Base-by-base conservation (phyloP, 768 basidiomycete genomes). In the Leucocoprinus sp. region DNA sequence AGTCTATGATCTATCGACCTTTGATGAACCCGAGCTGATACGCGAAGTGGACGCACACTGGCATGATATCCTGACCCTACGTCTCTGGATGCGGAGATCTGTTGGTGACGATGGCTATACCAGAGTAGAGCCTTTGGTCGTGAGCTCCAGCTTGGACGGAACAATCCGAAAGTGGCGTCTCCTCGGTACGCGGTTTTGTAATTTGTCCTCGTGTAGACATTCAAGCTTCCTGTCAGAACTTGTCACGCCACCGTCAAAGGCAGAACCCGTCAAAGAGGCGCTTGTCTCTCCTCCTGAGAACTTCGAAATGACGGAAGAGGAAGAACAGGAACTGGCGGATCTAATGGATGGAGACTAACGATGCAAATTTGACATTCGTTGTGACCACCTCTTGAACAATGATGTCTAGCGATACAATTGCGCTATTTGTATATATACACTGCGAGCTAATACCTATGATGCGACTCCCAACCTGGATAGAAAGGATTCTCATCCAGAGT, bases 161-260 rank as follows among this genome's bases (percentile, higher is more conserved):
- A 96, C 93, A 17, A 69, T 98, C 39, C 72, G 93, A 51, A 80
- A 78, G 57, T 98, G 93, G 93, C 76, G 69, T 56, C 64, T 93
- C 40, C 65, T 74, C 64, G 84, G 79, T 81, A 58, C 50, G 63
- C 54, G 19, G 37, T 24, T 21, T 23, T 22, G n/a, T 17, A 42
- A n/a, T n/a, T 36, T 28, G 37, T 45, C 45, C 2, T 23, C 23
- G 2, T 37, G 35, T 5, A 28, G 18, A 17, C 35, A 3, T 39
- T 11, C 14, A 36, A 19, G 37, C 23, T 46, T 29, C 23, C 29
- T 9, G 14, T 19, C 15, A 77, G 74, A 75, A 23, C 60, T 75
- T 12, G 53, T 75, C 40, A 60, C 61, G 41, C 68, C 68, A 5
- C 56, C 62, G 14, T 54, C 50, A 29, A 38, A 47, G 15, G 40